phyloP scores from a whole-genome alignment of 208 protist genomes.

The Leishmania aethiopica region DNA sequence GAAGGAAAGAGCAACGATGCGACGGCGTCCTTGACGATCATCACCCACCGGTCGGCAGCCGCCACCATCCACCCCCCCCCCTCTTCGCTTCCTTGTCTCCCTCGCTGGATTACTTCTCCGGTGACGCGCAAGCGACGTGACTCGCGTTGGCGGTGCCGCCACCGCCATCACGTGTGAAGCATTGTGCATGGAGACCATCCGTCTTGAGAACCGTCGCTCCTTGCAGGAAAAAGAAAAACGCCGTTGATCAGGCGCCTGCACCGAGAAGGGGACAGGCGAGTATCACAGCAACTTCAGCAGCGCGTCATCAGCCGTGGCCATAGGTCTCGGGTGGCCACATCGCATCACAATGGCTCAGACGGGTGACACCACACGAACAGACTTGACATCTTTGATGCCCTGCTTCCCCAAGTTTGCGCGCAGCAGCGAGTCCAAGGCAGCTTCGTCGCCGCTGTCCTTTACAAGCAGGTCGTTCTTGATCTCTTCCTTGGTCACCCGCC shows the following conservation, averaged over 20 bases:
- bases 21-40: neutral
- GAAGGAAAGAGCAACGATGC: neutral
- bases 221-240: neutral
- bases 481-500: constrained; percentile 73
- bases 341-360: neutral
- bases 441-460: constrained; percentile 39
- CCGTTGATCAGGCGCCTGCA: neutral
- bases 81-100: neutral
- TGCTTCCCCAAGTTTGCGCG: constrained; percentile 69
- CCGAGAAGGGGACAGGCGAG: neutral
- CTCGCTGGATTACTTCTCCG: neutral
- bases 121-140: neutral
- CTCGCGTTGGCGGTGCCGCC: neutral
- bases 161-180: neutral
- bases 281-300: neutral
- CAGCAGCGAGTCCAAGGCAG: constrained; percentile 54
- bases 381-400: constrained; percentile 88
- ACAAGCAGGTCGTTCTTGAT: constrained; percentile 90
- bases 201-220: neutral
- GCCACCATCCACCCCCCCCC: neutral
- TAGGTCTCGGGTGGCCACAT: neutral
- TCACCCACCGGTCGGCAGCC: neutral
- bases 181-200: neutral
- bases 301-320: neutral
- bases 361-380: constrained; percentile 39